phyloP scores from a whole-genome alignment of 257 asterid genomes.

The Fraxinus anomala region DNA sequence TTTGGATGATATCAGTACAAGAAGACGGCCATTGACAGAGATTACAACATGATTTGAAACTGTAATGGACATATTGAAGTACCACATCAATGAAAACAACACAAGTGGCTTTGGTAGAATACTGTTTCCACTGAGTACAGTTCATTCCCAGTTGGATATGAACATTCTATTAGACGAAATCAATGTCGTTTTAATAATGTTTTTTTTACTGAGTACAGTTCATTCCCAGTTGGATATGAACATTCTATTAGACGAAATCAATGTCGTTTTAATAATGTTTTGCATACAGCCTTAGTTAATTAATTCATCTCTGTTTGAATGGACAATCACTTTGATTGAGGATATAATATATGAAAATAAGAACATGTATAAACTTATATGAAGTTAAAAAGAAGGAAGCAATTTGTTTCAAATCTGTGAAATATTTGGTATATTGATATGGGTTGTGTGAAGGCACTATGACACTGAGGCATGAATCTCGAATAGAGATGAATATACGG shows the following conservation, averaged over 20 bases:
- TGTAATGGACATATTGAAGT: neutral
- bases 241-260: neutral
- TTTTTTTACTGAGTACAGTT: neutral
- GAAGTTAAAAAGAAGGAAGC: neutral
- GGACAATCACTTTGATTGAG: neutral
- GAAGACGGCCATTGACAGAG: constrained; percentile 14
- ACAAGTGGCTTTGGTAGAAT: constrained; percentile 16
- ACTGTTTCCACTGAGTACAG: neutral
- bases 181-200: neutral
- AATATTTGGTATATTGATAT: too few species aligned
- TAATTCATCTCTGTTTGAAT: neutral
- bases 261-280: neutral
- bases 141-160: neutral
- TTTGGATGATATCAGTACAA: constrained; percentile 22
- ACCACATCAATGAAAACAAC: constrained; percentile 26
- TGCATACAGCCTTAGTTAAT: neutral
- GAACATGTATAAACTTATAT: neutral
- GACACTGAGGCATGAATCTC: too few species aligned
- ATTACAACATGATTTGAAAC: neutral
- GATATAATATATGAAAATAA: neutral
- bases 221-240: neutral
- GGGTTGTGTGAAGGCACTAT: too few species aligned
- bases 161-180: neutral
- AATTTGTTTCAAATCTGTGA: too few species aligned
- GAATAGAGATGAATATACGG: too few species aligned